phyloP scores from a whole-genome alignment of 352 stramenopile genomes.

The Phytophthora aleatoria region DNA sequence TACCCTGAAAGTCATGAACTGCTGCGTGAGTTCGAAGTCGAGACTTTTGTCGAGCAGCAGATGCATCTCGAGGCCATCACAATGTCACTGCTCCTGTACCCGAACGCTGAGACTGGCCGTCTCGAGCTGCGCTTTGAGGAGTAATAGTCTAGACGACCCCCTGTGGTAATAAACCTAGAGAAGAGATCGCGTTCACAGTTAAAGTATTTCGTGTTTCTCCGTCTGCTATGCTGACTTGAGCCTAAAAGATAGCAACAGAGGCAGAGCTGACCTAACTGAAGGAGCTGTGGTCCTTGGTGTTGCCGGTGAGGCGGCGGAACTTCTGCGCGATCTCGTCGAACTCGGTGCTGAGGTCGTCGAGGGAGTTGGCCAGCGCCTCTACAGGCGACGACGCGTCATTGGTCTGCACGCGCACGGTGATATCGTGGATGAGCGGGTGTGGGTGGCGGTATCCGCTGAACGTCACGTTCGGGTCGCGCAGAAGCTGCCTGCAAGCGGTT shows the following conservation, averaged over 20 bases:
- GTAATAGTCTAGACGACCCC: not conserved
- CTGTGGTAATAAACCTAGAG: too few relatives aligned
- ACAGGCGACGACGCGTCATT: constrained; percentile 85
- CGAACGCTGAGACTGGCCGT: constrained; percentile 24
- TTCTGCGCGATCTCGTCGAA: constrained; percentile 88
- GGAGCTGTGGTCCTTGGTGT: constrained; percentile 83
- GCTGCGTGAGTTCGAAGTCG: constrained; percentile 57
- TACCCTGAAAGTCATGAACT: constrained; percentile 63
- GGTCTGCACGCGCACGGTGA: constrained; percentile 94
- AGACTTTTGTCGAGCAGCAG: constrained; percentile 60
- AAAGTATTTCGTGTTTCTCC: constrained; percentile 25
- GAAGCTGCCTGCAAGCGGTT: constrained; percentile 69
- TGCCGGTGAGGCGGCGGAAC: constrained; percentile 80
- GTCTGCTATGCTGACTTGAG: not conserved
- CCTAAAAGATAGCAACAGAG: not conserved
- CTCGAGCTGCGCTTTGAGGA: constrained; percentile 62
- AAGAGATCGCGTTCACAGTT: constrained; percentile 3
- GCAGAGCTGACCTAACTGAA: constrained; percentile 63
- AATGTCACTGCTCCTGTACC: constrained; percentile 54
- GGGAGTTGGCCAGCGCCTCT: constrained; percentile 79
- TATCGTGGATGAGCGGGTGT: constrained; percentile 96
- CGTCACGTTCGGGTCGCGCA: constrained; percentile 87
- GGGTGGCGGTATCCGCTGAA: constrained; percentile 97
- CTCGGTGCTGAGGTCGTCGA: constrained; percentile 87
- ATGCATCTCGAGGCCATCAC: constrained; percentile 64